Conservation (phyloP, 495 filamentous ascomycete genomes). For the Aspergillus egyptiacus region DNA sequence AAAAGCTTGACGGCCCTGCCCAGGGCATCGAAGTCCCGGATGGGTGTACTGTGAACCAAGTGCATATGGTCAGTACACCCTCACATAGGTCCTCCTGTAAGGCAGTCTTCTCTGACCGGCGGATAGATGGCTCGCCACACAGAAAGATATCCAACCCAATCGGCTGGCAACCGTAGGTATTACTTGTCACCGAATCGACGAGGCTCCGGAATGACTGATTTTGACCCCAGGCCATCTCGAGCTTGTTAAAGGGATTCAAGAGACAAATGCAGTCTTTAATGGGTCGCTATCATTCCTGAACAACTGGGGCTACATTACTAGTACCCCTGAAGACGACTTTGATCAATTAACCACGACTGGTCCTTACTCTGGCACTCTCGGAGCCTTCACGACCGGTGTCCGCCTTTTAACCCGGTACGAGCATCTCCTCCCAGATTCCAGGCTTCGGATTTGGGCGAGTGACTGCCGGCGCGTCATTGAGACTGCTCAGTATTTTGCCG, state of each 20-base stretch:
- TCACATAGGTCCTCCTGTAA: not conserved
- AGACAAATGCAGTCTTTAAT: slow-evolving; percentile 34
- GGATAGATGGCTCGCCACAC: slow-evolving; percentile 53
- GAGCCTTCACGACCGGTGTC: slow-evolving; percentile 52
- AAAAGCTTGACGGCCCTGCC: slow-evolving; percentile 39
- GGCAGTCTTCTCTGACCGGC: not conserved
- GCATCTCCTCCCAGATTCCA: slow-evolving; percentile 30
- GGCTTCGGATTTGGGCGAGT: slow-evolving; percentile 50
- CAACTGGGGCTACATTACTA: slow-evolving; percentile 51
- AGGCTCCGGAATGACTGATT: not conserved
- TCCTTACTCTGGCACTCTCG: slow-evolving; percentile 50
- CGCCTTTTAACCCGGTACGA: slow-evolving; percentile 50
- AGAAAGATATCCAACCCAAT: slow-evolving; percentile 52
- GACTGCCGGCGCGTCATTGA: slow-evolving; percentile 52
- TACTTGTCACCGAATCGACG: not conserved
- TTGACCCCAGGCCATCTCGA: slow-evolving; percentile 42
- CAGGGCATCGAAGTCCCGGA: slow-evolving; percentile 38
- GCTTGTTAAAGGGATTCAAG: slow-evolving; percentile 40
- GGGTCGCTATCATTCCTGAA: slow-evolving; percentile 51
- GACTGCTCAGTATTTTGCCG: slow-evolving; percentile 51
- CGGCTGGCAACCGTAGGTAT: slow-evolving; percentile 46
- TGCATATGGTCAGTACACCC: slow-evolving; percentile 51
- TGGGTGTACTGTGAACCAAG: slow-evolving; percentile 48
- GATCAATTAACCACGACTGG: slow-evolving; percentile 55
- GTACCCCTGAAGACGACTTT: slow-evolving; percentile 33